Base-by-base conservation (phyloP, 176 grass and related monocot species). In the Hyparrhenia diplandra region DNA sequence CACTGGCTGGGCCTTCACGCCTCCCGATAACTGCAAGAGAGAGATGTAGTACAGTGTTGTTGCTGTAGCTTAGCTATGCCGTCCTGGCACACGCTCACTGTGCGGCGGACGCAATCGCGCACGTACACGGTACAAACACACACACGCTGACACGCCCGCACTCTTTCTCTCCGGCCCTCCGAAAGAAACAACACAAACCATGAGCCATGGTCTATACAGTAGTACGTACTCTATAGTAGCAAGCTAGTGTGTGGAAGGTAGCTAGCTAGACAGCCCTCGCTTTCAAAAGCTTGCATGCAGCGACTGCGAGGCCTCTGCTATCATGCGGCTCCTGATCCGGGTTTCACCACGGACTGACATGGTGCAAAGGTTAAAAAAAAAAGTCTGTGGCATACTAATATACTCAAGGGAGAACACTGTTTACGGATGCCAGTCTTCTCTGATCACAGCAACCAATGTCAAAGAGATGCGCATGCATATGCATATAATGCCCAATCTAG, bases 11-110 rank as follows among this genome's bases (percentile, higher is more conserved):
- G 23, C 37, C 20, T 29, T 46, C 80, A 36, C 58, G 32, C 2
- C 45, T 78, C 88, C 73, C 79, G 73, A 77, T 58, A 74, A 83
- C 88, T 73, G 67, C 47, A 73, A 74, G 74, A 79, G 60, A 29
- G 52, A n/a, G n/a, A n/a, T n/a, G n/a, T n/a, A n/a, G 47, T 76
- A 37, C 78, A 76, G 78, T 87, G 23, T 37, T 61, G 10, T 61
- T 51, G 16, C 78, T 86, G 83, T 86, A 86, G 83, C 88, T 86
- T 82, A 75, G 16, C 77, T 58, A 79, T 46, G 80, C 87, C 58
- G 69, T 74, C 87, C 78, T 60, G 79, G 51, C 78, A 58, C 57
- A 58, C 57, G 51, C 74, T 35, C 73, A 79, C 74, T 89, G 67
- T 85, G 36, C 59, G 27, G 28, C 82, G 81, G 66, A 35, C 82